Conservation (phyloP, 768 basidiomycete species). For the Phaeotremella skinneri region DNA sequence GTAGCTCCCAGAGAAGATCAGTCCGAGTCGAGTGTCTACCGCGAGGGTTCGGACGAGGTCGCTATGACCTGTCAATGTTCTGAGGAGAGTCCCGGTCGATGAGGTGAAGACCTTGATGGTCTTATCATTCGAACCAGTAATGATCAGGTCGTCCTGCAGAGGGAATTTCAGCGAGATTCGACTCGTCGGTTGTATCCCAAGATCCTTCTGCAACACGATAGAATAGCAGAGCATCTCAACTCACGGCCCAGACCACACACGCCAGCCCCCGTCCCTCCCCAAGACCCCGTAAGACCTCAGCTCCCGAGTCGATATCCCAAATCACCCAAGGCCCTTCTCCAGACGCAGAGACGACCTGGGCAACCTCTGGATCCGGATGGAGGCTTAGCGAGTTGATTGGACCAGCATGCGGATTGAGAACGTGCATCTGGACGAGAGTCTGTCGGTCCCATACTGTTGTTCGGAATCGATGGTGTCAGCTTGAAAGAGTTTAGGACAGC, state of each 20-base stretch:
- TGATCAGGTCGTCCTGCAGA: constrained; percentile 27
- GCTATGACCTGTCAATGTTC: constrained; percentile 28
- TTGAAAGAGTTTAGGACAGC: constrained; percentile 9
- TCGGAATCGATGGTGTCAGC: background rate
- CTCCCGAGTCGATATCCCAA: constrained; percentile 23
- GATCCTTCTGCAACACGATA: background rate
- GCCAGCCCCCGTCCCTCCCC: constrained; percentile 25
- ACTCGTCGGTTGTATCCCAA: too few relatives aligned
- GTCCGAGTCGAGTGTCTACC: constrained; percentile 9
- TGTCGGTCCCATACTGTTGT: constrained; percentile 3
- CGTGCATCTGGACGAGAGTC: background rate
- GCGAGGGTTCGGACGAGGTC: constrained; percentile 31
- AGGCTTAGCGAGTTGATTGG: constrained; percentile 34
- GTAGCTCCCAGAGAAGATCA: constrained; percentile 36
- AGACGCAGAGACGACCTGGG: constrained; percentile 24
- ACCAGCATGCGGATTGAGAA: constrained; percentile 14
- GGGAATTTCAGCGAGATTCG: too few relatives aligned
- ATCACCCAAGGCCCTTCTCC: constrained; percentile 30
- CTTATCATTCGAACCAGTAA: constrained; percentile 27
- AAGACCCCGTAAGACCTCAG: constrained; percentile 9
- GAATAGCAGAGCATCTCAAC: constrained; percentile 1
- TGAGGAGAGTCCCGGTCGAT: constrained; percentile 7
- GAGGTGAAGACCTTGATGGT: constrained; percentile 25
- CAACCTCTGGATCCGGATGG: constrained; percentile 2
- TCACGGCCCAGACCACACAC: constrained; percentile 37